A percentile compares a stretch with the other conserved stretches of the same genome.
phyloP scores from a whole-genome alignment of 1,284 basidiomycete genomes.

The Ustilago xerochloae region DNA sequence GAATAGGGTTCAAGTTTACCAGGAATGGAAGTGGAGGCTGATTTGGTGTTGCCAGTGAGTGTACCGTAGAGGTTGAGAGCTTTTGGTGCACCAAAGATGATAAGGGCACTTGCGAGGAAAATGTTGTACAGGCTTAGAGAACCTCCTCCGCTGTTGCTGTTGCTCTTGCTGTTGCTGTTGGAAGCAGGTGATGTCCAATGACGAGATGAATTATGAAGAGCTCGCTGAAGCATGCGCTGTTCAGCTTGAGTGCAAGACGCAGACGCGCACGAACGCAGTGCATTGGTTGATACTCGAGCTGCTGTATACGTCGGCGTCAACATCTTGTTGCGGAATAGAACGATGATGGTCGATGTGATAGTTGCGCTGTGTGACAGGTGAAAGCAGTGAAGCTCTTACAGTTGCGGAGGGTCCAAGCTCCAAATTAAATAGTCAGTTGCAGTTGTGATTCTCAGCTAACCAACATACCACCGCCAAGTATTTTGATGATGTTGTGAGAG shows the following conservation, averaged over 20 bases:
- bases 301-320: neutral
- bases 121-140: conserved; percentile 22
- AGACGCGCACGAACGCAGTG: neutral
- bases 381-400: neutral
- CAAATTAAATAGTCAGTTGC: too few species aligned
- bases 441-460: conserved; percentile 1
- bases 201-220: conserved; percentile 14
- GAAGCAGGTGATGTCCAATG: neutral
- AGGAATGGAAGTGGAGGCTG: conserved; percentile 14
- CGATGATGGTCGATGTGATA: neutral
- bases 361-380: neutral
- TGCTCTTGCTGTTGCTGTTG: too few species aligned
- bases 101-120: conserved; percentile 18
- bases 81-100: conserved; percentile 8
- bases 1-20: conserved; percentile 33
- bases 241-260: neutral
- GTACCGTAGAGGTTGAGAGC: conserved; percentile 20
- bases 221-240: neutral
- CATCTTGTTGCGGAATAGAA: neutral
- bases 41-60: conserved; percentile 7
- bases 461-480: neutral
- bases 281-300: neutral
- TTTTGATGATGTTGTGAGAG: neutral
- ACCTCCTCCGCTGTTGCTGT: too few species aligned
- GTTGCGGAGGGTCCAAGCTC: neutral